A percentile compares a stretch with the other conserved stretches of the same genome.
These are phyloP conservation scores for Venturia nashicola DNA, from an alignment of 2,329 filamentous ascomycete species.

Conservation along the genomic window DNA sequence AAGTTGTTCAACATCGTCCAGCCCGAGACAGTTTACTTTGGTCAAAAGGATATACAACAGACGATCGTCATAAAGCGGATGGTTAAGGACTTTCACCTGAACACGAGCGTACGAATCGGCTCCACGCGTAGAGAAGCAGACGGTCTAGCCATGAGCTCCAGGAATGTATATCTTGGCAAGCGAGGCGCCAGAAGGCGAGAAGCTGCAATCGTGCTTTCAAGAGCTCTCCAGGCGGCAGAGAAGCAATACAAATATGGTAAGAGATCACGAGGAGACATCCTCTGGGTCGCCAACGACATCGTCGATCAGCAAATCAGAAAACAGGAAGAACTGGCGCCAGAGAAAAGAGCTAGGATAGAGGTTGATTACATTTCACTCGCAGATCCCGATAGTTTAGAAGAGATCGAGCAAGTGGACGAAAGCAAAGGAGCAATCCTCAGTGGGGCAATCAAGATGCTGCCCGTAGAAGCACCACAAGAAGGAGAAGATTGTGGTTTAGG, in stretches of 20 bases:
- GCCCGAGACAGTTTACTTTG: constrained; percentile 77
- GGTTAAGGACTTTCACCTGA: constrained; percentile 76
- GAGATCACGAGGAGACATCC: constrained; percentile 49
- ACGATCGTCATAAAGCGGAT: constrained; percentile 79
- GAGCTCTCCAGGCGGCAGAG: constrained; percentile 60
- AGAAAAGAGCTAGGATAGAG: constrained; percentile 59
- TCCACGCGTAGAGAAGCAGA: constrained; percentile 66
- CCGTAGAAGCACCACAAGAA: constrained; percentile 55
- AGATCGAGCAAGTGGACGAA: constrained; percentile 59
- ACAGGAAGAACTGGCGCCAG: constrained; percentile 49
- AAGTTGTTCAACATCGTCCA: constrained; percentile 78
- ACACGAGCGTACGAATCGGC: constrained; percentile 60
- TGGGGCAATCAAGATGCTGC: constrained; percentile 80
- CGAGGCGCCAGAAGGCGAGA: constrained; percentile 50
- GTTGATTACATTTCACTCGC: constrained; percentile 89
- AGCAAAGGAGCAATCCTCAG: constrained; percentile 70
- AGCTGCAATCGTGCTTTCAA: constrained; percentile 60
- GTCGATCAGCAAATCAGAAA: constrained; percentile 41
- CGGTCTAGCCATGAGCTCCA: constrained; percentile 79
- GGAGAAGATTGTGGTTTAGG: constrained; percentile 64
- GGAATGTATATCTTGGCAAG: constrained; percentile 75
- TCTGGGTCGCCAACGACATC: constrained; percentile 56
- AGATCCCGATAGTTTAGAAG: constrained; percentile 71
- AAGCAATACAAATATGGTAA: constrained; percentile 45
- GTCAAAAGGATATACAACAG: constrained; percentile 96